A percentile compares a stretch with the other conserved stretches of the same genome.
Conservation (phyloP, 306 rosid species). For the Arachis hypogaea region DNA sequence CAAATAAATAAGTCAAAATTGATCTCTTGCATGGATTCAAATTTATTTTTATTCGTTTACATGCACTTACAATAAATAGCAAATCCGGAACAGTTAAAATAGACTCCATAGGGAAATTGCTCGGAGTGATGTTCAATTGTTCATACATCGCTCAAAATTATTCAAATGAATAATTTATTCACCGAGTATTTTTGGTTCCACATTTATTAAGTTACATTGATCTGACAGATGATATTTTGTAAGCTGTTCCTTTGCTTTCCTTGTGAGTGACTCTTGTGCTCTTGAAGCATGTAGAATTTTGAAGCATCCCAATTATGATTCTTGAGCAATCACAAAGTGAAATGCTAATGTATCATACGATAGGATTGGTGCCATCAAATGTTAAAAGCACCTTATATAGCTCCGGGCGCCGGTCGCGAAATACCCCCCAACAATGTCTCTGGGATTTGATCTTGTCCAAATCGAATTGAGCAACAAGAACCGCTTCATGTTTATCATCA, state of each 20-base stretch:
- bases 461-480: constrained; percentile 77
- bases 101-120: not conserved
- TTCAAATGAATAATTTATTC: constrained; percentile 24
- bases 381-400: constrained; percentile 87
- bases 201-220: constrained; percentile 32
- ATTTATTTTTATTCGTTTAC: too few relatives aligned
- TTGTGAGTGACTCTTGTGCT: constrained; percentile 28
- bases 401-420: constrained; percentile 92
- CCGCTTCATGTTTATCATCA: constrained; percentile 75
- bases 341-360: constrained; percentile 15
- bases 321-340: constrained; percentile 35
- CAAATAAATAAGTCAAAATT: too few relatives aligned
- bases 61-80: not conserved
- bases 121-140: not conserved
- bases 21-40: too few relatives aligned
- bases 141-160: not conserved
- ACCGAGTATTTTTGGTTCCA: constrained; percentile 23
- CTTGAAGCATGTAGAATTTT: constrained; percentile 41
- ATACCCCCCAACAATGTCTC: constrained; percentile 88
- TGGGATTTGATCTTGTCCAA: constrained; percentile 74
- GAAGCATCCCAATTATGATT: constrained; percentile 19
- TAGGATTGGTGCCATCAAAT: constrained; percentile 44
- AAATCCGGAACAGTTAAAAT: not conserved
- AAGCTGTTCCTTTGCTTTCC: constrained; percentile 23
- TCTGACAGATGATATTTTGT: constrained; percentile 17